These are phyloP conservation scores for Taiwanofungus camphoratus DNA, from an alignment of 1,284 basidiomycete species.

Conservation along the genomic window DNA sequence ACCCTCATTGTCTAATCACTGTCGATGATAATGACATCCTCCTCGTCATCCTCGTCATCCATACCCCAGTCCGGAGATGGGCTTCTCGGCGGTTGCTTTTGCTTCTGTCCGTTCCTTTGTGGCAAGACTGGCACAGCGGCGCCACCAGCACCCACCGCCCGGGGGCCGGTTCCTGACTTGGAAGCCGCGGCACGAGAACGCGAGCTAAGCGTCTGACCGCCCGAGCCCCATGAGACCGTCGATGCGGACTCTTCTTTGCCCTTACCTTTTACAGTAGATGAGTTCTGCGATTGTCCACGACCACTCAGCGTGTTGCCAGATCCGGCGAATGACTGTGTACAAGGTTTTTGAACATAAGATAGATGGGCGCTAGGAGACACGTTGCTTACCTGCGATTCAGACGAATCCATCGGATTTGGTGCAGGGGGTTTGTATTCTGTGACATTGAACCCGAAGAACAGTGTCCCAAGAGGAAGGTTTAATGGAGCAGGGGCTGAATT, in stretches of 20 bases:
- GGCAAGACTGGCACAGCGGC: conserved; percentile 42
- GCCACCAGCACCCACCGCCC: conserved; percentile 47
- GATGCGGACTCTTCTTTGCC: conserved; percentile 38
- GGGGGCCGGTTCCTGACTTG: conserved; percentile 9
- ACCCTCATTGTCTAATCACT: conserved; percentile 44
- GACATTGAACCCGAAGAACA: conserved; percentile 91
- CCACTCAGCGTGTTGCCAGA: conserved; percentile 83
- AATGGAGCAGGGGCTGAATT: conserved; percentile 85
- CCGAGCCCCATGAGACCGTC: conserved; percentile 38
- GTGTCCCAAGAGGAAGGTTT: conserved; percentile 85
- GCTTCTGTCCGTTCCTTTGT: conserved; percentile 31
- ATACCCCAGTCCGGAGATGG: conserved; percentile 75
- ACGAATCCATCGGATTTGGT: conserved; percentile 18
- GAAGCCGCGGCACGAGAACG: conserved; percentile 31
- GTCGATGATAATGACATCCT: conserved; percentile 69
- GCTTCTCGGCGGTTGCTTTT: conserved; percentile 41
- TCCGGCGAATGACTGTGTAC: conserved; percentile 73
- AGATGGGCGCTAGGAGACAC: no score
- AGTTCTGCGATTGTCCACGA: conserved; percentile 25
- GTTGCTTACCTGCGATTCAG: conserved; percentile 16
- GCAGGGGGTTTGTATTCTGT: conserved; percentile 60
- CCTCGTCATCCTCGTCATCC: conserved; percentile 65
- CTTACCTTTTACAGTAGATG: conserved; percentile 43
- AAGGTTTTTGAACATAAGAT: conserved; percentile 1
- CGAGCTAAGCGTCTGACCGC: conserved; percentile 51